Percentiles rank a stretch among this genome's conserved stretches.
These are phyloP conservation scores for Leccinum uliginosum DNA, from an alignment of 768 basidiomycete species.

Conservation along the genomic window DNA sequence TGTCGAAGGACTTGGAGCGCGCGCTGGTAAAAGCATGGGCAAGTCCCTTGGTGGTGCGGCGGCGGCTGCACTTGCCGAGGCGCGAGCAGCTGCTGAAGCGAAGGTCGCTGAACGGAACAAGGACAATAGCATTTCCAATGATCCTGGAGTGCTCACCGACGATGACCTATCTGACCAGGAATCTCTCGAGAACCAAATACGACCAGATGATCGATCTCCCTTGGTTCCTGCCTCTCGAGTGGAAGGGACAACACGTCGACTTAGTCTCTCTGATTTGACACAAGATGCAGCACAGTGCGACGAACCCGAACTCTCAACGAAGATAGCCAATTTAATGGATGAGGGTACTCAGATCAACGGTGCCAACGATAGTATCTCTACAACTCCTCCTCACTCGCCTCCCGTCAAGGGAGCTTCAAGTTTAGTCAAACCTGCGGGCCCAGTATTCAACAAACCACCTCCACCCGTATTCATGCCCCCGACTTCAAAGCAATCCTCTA, in stretches of 20 bases:
- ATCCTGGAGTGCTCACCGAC: conserved; percentile 25
- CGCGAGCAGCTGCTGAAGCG: conserved; percentile 60
- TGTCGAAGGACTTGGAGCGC: conserved; percentile 61
- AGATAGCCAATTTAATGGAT: conserved; percentile 14
- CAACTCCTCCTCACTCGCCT: conserved; percentile 58
- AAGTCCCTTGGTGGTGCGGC: conserved; percentile 57
- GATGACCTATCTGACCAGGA: conserved; percentile 9
- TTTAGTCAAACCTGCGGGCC: conserved; percentile 36
- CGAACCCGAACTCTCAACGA: conserved; percentile 17
- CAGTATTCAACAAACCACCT: conserved; percentile 58
- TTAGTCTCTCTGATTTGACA: conserved; percentile 63
- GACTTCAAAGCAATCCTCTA: conserved; percentile 12
- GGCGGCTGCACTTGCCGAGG: conserved; percentile 61
- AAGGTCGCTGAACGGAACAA: conserved; percentile 62
- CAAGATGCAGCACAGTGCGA: conserved; percentile 30
- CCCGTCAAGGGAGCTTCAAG: conserved; percentile 26
- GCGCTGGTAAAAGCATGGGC: conserved; percentile 50
- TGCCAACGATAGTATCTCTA: conserved; percentile 40
- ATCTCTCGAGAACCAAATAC: neutral
- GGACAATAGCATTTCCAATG: conserved; percentile 32
- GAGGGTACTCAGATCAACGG: neutral
- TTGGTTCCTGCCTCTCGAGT: neutral
- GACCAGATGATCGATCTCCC: neutral
- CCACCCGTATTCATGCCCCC: conserved; percentile 27
- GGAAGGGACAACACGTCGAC: conserved; percentile 29